A percentile compares a stretch with the other conserved stretches of the same genome.
phyloP scores from a whole-genome alignment of 2,329 filamentous ascomycete species.

The Ramularia endophylla region DNA sequence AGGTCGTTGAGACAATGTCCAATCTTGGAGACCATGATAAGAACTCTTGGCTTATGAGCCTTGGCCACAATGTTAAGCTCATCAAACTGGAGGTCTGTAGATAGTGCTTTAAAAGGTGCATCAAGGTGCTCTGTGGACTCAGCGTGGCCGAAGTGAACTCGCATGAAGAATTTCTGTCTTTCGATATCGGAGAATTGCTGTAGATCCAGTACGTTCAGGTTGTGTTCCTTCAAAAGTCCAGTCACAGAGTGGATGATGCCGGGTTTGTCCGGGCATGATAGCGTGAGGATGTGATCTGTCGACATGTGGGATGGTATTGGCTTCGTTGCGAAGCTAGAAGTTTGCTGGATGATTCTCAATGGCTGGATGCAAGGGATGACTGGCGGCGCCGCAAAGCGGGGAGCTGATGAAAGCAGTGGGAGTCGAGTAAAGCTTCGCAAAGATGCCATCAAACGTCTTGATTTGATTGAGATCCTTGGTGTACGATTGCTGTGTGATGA shows the following conservation, averaged over 20 bases:
- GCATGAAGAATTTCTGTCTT: slow-evolving; percentile 78
- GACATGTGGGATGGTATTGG: slow-evolving; percentile 12
- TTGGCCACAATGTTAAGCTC: background rate
- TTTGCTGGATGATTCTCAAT: background rate
- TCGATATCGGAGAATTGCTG: slow-evolving; percentile 76
- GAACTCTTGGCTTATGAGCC: slow-evolving; percentile 58
- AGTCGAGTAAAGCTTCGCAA: no score
- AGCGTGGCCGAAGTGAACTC: slow-evolving; percentile 70
- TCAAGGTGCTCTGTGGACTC: slow-evolving; percentile 45
- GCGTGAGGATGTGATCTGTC: slow-evolving; percentile 64
- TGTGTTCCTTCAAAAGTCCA: slow-evolving; percentile 64
- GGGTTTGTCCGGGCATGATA: slow-evolving; percentile 77
- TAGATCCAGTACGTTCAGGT: slow-evolving; percentile 75
- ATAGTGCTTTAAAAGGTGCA: slow-evolving; percentile 55
- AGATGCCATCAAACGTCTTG: no score
- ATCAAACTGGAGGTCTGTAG: slow-evolving; percentile 36
- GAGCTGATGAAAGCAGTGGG: no score
- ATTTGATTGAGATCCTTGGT: no score
- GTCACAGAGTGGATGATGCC: slow-evolving; percentile 84
- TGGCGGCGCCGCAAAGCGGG: no score
- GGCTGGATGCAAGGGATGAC: no score
- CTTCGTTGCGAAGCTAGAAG: slow-evolving; percentile 7
- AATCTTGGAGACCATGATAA: slow-evolving; percentile 89
- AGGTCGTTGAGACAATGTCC: slow-evolving; percentile 81
- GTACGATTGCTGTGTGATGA: no score